phyloP scores from a whole-genome alignment of 2,329 filamentous ascomycete species.

The Trichoderma sp. region DNA sequence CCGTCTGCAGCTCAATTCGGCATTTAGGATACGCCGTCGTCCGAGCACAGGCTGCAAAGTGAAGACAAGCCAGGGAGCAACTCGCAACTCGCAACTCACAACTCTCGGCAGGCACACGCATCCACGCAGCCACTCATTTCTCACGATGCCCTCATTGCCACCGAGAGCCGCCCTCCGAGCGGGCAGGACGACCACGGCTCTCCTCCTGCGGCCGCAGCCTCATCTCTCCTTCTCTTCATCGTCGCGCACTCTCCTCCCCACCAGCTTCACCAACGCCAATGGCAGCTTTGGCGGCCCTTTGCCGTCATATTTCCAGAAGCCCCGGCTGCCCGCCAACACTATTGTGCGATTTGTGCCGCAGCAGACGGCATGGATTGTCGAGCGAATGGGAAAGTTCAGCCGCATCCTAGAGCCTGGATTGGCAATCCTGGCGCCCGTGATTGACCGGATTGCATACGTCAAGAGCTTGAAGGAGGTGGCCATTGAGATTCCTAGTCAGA shows the following conservation, averaged over 20 bases:
- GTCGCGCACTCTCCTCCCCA: slow-evolving; percentile 32
- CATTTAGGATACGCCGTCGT: neutral
- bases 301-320: slow-evolving; percentile 76
- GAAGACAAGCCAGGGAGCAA: neutral
- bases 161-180: slow-evolving; percentile 32
- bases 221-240: slow-evolving; percentile 33
- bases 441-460: slow-evolving; percentile 96
- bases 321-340: slow-evolving; percentile 82
- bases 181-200: slow-evolving; percentile 4
- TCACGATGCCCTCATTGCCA: slow-evolving; percentile 30
- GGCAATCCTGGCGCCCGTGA: slow-evolving; percentile 80
- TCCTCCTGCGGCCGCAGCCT: slow-evolving; percentile 12
- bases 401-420: slow-evolving; percentile 89
- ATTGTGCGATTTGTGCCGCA: slow-evolving; percentile 97
- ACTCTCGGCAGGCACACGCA: neutral
- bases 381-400: slow-evolving; percentile 98
- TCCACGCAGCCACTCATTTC: neutral
- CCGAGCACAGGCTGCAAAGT: neutral
- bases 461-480: slow-evolving; percentile 95
- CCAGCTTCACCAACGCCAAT: slow-evolving; percentile 29
- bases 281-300: slow-evolving; percentile 33
- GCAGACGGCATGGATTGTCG: slow-evolving; percentile 98
- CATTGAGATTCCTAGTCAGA: slow-evolving; percentile 96
- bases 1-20: neutral
- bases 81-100: too few species aligned